phyloP scores from a whole-genome alignment of 345 rosid genomes.

The Microcos paniculata region DNA sequence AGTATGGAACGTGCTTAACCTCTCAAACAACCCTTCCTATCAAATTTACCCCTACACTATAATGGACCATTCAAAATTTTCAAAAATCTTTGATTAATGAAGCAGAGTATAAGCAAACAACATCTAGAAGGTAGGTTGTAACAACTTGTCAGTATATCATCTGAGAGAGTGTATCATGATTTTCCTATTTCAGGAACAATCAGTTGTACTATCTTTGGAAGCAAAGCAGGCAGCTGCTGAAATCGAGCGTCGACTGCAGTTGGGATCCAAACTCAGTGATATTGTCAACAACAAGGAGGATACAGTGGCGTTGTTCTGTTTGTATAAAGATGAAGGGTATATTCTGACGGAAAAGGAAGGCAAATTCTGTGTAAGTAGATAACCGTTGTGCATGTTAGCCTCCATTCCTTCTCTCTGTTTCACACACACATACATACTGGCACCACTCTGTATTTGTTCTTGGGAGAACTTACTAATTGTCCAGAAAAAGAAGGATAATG shows the following conservation, averaged over 20 bases:
- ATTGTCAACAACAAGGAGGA: conserved; percentile 71
- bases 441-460: background rate
- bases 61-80: background rate
- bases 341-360: conserved; percentile 72
- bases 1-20: background rate
- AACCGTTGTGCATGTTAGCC: background rate
- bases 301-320: conserved; percentile 57
- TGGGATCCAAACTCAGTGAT: conserved; percentile 86
- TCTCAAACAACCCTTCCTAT: background rate
- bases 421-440: background rate
- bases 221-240: conserved; percentile 82
- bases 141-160: conserved; percentile 9
- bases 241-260: conserved; percentile 61
- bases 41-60: background rate
- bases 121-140: background rate
- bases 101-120: background rate
- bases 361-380: conserved; percentile 65
- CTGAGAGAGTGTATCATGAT: background rate
- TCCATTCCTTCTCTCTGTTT: background rate
- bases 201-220: conserved; percentile 49
- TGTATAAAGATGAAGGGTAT: conserved; percentile 78
- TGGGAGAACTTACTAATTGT: background rate
- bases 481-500: background rate
- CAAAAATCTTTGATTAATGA: background rate
- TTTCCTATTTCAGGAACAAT: conserved; percentile 36